phyloP scores from a whole-genome alignment of 805 yeast species.

The Candida montana region DNA sequence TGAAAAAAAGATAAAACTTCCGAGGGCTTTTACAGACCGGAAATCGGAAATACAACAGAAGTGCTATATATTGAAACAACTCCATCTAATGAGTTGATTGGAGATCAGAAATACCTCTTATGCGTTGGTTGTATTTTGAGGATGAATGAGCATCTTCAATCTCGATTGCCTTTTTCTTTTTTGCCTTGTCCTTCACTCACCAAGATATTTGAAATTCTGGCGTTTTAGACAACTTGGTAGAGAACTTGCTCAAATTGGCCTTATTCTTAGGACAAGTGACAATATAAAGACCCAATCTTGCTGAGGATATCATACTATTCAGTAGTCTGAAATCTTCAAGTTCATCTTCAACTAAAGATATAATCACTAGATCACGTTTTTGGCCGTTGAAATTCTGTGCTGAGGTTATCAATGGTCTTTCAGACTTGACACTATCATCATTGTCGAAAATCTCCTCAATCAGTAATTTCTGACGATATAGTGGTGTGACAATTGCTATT shows the following conservation, averaged over 20 bases:
- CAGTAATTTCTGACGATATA: conserved; percentile 18
- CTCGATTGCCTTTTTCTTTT: no score
- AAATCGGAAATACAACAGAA: background rate
- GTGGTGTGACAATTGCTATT: conserved; percentile 38
- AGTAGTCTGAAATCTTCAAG: background rate
- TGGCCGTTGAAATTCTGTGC: background rate
- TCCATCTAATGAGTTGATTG: no score
- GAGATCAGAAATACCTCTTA: no score
- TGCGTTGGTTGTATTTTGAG: no score
- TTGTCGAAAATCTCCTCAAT: background rate
- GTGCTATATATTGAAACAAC: no score
- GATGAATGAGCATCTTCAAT: no score
- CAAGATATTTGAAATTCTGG: no score
- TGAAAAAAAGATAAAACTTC: conserved; percentile 1
- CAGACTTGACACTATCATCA: background rate
- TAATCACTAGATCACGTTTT: conserved; percentile 1
- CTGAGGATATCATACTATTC: background rate
- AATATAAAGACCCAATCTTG: conserved; percentile 1
- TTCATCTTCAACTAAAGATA: background rate
- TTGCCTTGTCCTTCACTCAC: no score
- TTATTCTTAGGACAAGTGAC: background rate
- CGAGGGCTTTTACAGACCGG: background rate
- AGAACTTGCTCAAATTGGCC: no score
- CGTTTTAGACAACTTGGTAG: no score
- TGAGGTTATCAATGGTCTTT: background rate